Evolutionary conservation across 208 protist species (phyloP).

Genomic region (Trypanosoma brucei): DNA sequence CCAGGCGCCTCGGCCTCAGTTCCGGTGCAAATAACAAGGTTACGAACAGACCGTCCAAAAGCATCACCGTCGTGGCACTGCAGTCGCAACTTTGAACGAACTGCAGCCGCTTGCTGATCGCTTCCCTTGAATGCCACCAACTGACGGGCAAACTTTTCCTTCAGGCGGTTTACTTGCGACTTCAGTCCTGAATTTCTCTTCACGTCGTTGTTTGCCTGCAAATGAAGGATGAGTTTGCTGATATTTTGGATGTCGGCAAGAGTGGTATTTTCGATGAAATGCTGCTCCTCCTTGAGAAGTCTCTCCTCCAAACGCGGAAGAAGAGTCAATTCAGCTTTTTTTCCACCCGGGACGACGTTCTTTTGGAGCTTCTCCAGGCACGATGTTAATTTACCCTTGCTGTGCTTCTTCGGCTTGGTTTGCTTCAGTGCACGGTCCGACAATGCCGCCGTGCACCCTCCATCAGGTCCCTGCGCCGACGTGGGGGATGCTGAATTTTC

Average conservation of each 20-base stretch:
- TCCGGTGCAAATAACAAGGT: conserved; percentile 21
- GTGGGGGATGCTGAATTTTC: too few relatives aligned
- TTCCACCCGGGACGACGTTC: conserved; percentile 9
- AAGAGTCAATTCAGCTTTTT: conserved; percentile 22
- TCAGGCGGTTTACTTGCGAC: conserved; percentile 22
- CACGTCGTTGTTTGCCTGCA: conserved; percentile 12
- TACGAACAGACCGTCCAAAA: conserved; percentile 9
- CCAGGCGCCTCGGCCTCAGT: conserved; percentile 3
- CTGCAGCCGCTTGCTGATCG: conserved; percentile 17
- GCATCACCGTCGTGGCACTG: conserved; percentile 12
- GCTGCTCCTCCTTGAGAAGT: conserved; percentile 10
- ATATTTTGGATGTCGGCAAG: conserved; percentile 43
- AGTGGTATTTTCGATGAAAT: conserved; percentile 26
- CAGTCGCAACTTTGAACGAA: conserved; percentile 11
- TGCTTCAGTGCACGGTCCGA: too few relatives aligned
- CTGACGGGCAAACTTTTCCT: conserved; percentile 23
- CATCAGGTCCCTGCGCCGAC: neutral
- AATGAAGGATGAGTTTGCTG: conserved; percentile 36
- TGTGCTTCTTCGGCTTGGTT: neutral
- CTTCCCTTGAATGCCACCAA: conserved; percentile 24
- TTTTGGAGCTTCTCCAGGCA: conserved; percentile 5
- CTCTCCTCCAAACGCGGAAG: conserved; percentile 33
- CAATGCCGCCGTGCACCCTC: neutral
- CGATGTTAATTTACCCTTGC: neutral
- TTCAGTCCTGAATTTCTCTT: conserved; percentile 3